Evolutionary conservation across 495 filamentous ascomycete genomes (phyloP).

Genomic region (Aspergillus coremiiformis): DNA sequence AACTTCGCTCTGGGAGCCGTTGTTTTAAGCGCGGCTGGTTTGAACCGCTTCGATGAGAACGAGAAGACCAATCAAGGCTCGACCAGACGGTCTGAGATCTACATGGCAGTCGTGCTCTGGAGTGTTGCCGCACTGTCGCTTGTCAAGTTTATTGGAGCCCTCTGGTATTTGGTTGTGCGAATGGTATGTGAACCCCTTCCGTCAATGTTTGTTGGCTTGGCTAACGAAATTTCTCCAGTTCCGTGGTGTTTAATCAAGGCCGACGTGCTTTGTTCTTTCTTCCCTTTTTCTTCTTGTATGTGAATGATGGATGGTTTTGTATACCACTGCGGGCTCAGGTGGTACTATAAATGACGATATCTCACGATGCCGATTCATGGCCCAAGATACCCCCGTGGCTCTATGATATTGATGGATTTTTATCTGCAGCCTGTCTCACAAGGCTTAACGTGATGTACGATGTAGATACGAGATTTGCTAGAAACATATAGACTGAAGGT

Average conservation of each 20-base stretch:
- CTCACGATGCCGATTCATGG: constrained; percentile 13
- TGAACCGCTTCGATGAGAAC: constrained; percentile 53
- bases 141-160: constrained; percentile 84
- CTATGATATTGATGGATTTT: background rate
- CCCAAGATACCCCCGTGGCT: constrained; percentile 5
- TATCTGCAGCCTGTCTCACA: background rate
- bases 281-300: too few species aligned
- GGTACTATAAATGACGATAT: constrained; percentile 16
- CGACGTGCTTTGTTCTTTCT: too few species aligned
- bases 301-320: constrained; percentile 6
- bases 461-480: background rate
- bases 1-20: constrained; percentile 86
- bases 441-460: too few species aligned
- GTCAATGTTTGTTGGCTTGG: background rate
- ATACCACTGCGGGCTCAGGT: constrained; percentile 29
- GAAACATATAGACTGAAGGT: background rate
- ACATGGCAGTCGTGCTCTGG: constrained; percentile 88
- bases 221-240: constrained; percentile 31
- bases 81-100: constrained; percentile 57
- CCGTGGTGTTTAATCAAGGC: constrained; percentile 39
- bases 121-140: constrained; percentile 77
- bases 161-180: constrained; percentile 92
- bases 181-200: constrained; percentile 47
- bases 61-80: constrained; percentile 30
- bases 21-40: constrained; percentile 77